Base-by-base conservation (phyloP, 1,139 yeast genomes). In the Tardiomyces blankii region DNA sequence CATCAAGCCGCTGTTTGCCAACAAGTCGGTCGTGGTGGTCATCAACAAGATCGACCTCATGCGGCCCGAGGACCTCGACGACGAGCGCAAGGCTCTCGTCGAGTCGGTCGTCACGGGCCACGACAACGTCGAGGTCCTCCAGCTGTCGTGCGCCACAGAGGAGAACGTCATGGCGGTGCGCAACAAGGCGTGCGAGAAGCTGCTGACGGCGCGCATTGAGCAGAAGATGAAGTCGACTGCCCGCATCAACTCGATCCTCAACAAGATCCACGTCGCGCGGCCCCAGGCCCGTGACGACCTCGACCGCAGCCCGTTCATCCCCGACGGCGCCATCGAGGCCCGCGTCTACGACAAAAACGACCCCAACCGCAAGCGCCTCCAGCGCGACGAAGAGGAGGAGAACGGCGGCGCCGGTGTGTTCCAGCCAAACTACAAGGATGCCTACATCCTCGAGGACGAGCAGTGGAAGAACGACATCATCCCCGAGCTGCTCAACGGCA, bases 391-490 rank as follows among this genome's bases (percentile, higher is more conserved):
- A 53, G 98, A 91, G 69, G 82, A 76, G 42, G 96, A 85, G 65
- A 87, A 91, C 59, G 98, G 98, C 62, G 98, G 98, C 64, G 96
- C 98, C 28, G 98, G 98, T 74, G 98, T 91, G 38, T 91, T 72
- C 74, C 91, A 88, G 70, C 79, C 91, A 60, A 87, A 93, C 70
- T 75, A 89, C 70, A 86, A 88, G 68, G 97, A 89, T 60, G 83
- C 82, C 59, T 91, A 91, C 68, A 59, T 91, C 51, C 74, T 91
- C 56, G 98, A 91, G 56, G 93, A 93, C 62, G 97, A 89, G 42
- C 94, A 86, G 52, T 91, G 99, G 99, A 91, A 91, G 77, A 78
- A 87, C 54, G 99, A 91, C 65, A 76, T 82, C 54, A 88, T 93
- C 88, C 99, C 99, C 23, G 99, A 91, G 72, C 75, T 91, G 47